Percentiles rank a stretch among this genome's conserved stretches.
Evolutionary conservation across 2,329 filamentous ascomycete genomes (phyloP).

Genomic region (Parafenestella ontariensis): DNA sequence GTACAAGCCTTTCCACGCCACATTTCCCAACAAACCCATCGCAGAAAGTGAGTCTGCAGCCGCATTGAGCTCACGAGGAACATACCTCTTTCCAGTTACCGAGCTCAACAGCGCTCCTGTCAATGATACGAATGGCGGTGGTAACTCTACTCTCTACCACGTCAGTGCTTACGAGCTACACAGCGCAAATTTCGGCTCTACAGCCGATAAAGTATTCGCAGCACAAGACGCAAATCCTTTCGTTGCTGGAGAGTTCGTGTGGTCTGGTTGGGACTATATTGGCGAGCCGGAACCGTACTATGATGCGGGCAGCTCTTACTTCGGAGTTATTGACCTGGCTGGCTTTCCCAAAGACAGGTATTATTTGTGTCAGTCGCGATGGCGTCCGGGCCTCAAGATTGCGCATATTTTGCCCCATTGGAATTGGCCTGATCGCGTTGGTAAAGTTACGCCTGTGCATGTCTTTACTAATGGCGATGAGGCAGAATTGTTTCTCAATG

Average conservation of each 20-base stretch:
- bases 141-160: slow-evolving; percentile 20
- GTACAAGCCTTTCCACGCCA: slow-evolving; percentile 55
- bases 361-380: slow-evolving; percentile 63
- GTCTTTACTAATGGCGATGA: slow-evolving; percentile 61
- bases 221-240: slow-evolving; percentile 58
- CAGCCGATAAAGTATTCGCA: slow-evolving; percentile 62
- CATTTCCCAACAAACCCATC: slow-evolving; percentile 57
- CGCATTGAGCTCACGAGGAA: slow-evolving; percentile 58
- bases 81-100: slow-evolving; percentile 62
- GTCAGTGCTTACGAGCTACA: slow-evolving; percentile 64
- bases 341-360: slow-evolving; percentile 65
- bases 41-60: slow-evolving; percentile 47
- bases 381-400: slow-evolving; percentile 57
- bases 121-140: slow-evolving; percentile 1
- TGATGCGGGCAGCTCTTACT: slow-evolving; percentile 60
- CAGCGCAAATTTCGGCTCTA: slow-evolving; percentile 55
- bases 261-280: slow-evolving; percentile 61
- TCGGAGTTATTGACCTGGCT: slow-evolving; percentile 64
- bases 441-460: slow-evolving; percentile 61
- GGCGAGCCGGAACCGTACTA: slow-evolving; percentile 61
- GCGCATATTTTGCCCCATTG: slow-evolving; percentile 65
- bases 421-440: slow-evolving; percentile 60
- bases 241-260: slow-evolving; percentile 63
- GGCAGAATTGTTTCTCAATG: slow-evolving; percentile 64
- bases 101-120: slow-evolving; percentile 43